phyloP scores from a whole-genome alignment of 441 rosid genomes.

The Erodium texanum region DNA sequence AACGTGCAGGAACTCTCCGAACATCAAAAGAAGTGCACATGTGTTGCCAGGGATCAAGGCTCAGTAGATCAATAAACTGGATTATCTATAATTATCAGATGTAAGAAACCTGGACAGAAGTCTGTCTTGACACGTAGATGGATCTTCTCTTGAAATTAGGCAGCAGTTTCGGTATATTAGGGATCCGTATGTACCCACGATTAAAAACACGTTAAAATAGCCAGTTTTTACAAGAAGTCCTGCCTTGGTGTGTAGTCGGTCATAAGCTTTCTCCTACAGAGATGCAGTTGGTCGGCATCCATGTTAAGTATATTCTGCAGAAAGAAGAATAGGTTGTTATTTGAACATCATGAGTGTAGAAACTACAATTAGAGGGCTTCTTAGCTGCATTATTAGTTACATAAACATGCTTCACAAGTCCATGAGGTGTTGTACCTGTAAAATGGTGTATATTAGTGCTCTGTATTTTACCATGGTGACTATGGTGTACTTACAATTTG shows the following conservation, averaged over 20 bases:
- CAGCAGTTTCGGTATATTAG: too few relatives aligned
- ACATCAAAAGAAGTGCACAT: constrained; percentile 56
- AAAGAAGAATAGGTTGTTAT: neutral
- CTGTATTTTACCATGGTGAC: neutral
- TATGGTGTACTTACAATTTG: neutral
- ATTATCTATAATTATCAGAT: neutral
- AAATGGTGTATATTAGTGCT: constrained; percentile 1
- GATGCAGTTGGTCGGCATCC: neutral
- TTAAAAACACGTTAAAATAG: too few relatives aligned
- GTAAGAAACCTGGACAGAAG: neutral
- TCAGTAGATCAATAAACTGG: neutral
- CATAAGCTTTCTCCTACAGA: neutral
- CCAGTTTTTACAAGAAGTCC: neutral
- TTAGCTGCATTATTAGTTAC: neutral
- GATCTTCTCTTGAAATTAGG: too few relatives aligned
- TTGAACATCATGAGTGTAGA: neutral
- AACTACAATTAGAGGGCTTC: neutral
- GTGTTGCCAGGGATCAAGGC: constrained; percentile 33
- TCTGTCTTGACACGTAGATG: neutral
- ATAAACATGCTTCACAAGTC: neutral
- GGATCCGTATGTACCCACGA: too few relatives aligned
- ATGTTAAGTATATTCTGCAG: neutral
- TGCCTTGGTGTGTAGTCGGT: neutral
- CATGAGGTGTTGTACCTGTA: neutral
- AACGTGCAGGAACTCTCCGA: constrained; percentile 60